Conservation (phyloP, 2,329 filamentous ascomycete genomes). For the Parastagonospora nodorum region DNA sequence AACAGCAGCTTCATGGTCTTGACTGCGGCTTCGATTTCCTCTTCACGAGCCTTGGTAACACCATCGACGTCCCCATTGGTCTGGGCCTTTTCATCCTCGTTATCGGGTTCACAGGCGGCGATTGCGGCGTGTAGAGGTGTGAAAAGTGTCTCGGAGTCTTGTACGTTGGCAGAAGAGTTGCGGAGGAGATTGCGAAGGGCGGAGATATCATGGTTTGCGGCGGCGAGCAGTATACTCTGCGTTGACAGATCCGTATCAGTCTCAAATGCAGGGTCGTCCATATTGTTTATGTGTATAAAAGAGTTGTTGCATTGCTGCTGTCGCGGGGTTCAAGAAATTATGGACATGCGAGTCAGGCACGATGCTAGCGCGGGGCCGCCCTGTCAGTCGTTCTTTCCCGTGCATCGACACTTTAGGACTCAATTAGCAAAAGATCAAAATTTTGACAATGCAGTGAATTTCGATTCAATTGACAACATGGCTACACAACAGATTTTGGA, state of each 20-base stretch:
- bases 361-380: neutral
- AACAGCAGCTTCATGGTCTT: conserved; percentile 77
- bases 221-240: conserved; percentile 68
- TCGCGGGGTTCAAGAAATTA: conserved; percentile 5
- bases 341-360: conserved; percentile 1
- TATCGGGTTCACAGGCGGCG: conserved; percentile 59
- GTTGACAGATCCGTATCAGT: conserved; percentile 51
- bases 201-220: conserved; percentile 69
- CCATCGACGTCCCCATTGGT: conserved; percentile 33
- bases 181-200: conserved; percentile 72
- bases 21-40: conserved; percentile 60
- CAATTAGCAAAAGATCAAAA: too few relatives aligned
- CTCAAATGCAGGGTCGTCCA: conserved; percentile 42
- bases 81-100: conserved; percentile 27
- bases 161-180: conserved; percentile 69
- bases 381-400: neutral
- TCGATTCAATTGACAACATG: too few relatives aligned
- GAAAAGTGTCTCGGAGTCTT: conserved; percentile 83
- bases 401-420: too few relatives aligned
- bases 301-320: neutral
- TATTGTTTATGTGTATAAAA: conserved; percentile 3
- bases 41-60: conserved; percentile 38
- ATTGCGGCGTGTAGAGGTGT: conserved; percentile 91
- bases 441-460: too few relatives aligned
- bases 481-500: too few relatives aligned